A percentile compares a stretch with the other conserved stretches of the same genome.
Conservation (phyloP, 2,329 filamentous ascomycete species). For the Alternaria novae-zelandiae region DNA sequence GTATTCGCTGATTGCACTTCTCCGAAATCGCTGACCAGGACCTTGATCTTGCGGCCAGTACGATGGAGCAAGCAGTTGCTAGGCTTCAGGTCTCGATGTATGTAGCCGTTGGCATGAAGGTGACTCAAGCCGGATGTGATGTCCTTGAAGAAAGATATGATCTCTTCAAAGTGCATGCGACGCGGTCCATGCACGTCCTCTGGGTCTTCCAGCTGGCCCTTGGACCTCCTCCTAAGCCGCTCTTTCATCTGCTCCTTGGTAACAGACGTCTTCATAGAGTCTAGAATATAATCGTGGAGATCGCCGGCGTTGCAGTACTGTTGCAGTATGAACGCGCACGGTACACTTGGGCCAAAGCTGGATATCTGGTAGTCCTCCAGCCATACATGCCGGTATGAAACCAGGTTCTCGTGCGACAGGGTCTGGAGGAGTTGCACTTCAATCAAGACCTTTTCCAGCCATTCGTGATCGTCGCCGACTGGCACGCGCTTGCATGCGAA, state of each 20-base stretch:
- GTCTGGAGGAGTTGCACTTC: slow-evolving; percentile 93
- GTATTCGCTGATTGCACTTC: slow-evolving; percentile 88
- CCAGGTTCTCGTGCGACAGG: slow-evolving; percentile 91
- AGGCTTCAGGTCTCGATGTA: slow-evolving; percentile 94
- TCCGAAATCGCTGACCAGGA: slow-evolving; percentile 96
- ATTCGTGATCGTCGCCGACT: slow-evolving; percentile 88
- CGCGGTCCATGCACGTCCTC: slow-evolving; percentile 59
- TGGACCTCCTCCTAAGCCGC: slow-evolving; percentile 81
- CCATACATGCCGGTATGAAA: slow-evolving; percentile 98
- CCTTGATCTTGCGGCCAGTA: slow-evolving; percentile 72
- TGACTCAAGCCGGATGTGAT: slow-evolving; percentile 92
- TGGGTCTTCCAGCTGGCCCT: slow-evolving; percentile 72
- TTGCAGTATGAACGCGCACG: slow-evolving; percentile 95
- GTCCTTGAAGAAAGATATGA: slow-evolving; percentile 95
- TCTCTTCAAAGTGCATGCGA: slow-evolving; percentile 80
- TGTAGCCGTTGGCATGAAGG: slow-evolving; percentile 88
- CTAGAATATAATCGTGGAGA: slow-evolving; percentile 84
- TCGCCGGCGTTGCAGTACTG: slow-evolving; percentile 97
- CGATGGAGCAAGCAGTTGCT: slow-evolving; percentile 91
- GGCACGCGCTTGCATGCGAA: slow-evolving; percentile 98
- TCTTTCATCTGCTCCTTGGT: slow-evolving; percentile 90
- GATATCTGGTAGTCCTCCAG: slow-evolving; percentile 85
- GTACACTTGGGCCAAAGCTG: slow-evolving; percentile 85
- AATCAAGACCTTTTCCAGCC: slow-evolving; percentile 91
- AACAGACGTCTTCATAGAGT: slow-evolving; percentile 63